Base-by-base conservation (phyloP, 2,329 filamentous ascomycete genomes). In the Fusarium heterosporum region DNA sequence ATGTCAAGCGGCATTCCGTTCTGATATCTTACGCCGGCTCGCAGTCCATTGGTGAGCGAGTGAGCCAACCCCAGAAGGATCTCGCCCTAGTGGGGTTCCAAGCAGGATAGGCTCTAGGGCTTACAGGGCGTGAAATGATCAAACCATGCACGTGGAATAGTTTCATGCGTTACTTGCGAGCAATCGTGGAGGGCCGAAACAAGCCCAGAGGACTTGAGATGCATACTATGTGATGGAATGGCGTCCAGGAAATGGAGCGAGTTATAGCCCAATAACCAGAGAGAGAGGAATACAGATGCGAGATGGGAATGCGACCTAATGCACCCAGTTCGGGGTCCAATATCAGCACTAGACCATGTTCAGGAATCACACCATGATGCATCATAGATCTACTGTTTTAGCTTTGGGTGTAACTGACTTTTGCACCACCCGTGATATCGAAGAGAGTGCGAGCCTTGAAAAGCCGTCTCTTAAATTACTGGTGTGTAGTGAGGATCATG, bases 121-220 rank as follows among this genome's bases (percentile, higher is more conserved):
- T 73, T 73, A 73, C 65, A 58, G 71, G 64, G 67, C 63, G 71
- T 67, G 57, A 28, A 43, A 41, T 38, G 49, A 52, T 41, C 22
- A 49, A 42, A 50, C 40, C 49, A 40, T 52, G 52, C 41, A 29
- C 50, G 45, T 50, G 46, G 34, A 40, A 59, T 43, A 43, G 19
- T 47, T 29, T 43, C 47, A 42, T 52, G 55, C 64, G 60, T 66
- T 51, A 57, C 48, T 32, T 42, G 40, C 48, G 25, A 28, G 17
- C 14, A 7, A 25, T 11, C 11, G 32, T 36, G 40, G 43, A 49
- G 32, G 28, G 38, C 42, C 52, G 51, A 42, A 50, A 39, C 50
- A 46, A 41, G 46, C 66, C 34, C 46, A 53, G 57, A 39, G 55
- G 48, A 19, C 26, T 69, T 41, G 58, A 55, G 40, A 26, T 48